Evolutionary conservation across 805 yeast species (phyloP), one percentile per base, ranked within the genome.

Genomic region (Wickerhamomyces hampshirensis): DNA sequence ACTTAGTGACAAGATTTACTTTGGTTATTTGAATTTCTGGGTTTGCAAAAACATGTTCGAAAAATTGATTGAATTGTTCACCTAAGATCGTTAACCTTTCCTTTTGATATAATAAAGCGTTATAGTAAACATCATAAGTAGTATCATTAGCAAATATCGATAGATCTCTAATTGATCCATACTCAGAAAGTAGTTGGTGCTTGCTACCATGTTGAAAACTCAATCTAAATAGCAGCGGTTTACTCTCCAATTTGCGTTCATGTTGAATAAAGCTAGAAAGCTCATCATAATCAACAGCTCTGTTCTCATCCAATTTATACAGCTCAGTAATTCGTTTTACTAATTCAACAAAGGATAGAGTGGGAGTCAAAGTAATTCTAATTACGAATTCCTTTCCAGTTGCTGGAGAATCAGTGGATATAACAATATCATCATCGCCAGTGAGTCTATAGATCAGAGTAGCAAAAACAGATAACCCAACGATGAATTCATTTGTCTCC

Each of bases 341-440:
- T 35, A 89, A 63, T 27, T 78, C 75, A 1, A 48, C 40, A 48
- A 88, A 84, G 1, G 78, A 53, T 53, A 66, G 55, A 7, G 65
- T 60, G 23, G 84, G 76, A 34, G 75, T 71, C 28, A 87, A 64
- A 23, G 65, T 65, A 30, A 84, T 64, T 51, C 96, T 71, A 18
- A 86, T 56, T 13, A 85, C 78, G 46, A 79, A 73, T 18, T 76
- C 76, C 34, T 65, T 62, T 28, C 62, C 54, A 14, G 37, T 41
- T n/a, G 43, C 24, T 18, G 42, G 48, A 18, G 71, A 59, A 47
- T 81, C 77, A 0, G 88, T 78, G n/a, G 89, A 88, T 42, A 91
- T 64, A n/a, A 83, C 80, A 34, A 93, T 80, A 51, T 91, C 97
- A 47, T 91, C 97, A 57, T 91, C 98, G 17, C 97, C 98, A 2